Evolutionary conservation across 768 basidiomycete species (phyloP).

Genomic region (Phylloporus arenicola): DNA sequence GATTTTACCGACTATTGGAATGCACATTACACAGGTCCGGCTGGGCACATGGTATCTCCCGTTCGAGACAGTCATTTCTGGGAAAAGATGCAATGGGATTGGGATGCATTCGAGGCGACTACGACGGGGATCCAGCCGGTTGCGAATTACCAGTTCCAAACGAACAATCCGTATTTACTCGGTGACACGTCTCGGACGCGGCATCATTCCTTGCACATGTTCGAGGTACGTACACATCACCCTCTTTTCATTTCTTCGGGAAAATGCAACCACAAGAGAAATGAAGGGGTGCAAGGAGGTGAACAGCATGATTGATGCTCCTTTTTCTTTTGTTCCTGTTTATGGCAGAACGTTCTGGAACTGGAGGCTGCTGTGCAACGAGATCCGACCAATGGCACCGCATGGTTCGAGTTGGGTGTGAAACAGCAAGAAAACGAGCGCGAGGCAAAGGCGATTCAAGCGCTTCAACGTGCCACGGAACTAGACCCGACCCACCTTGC

Average conservation of each 20-base stretch:
- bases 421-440: slow-evolving; percentile 98
- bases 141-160: slow-evolving; percentile 63
- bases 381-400: slow-evolving; percentile 59
- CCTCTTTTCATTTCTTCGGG: slow-evolving; percentile 9
- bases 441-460: slow-evolving; percentile 83
- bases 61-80: slow-evolving; percentile 39
- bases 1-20: slow-evolving; percentile 63
- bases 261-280: slow-evolving; percentile 1
- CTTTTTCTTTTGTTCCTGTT: slow-evolving; percentile 9
- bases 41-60: slow-evolving; percentile 7
- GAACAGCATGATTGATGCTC: slow-evolving; percentile 15
- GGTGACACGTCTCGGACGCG: slow-evolving; percentile 50
- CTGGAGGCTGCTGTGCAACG: slow-evolving; percentile 86
- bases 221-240: slow-evolving; percentile 35
- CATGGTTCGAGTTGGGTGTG: slow-evolving; percentile 91
- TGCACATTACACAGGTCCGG: slow-evolving; percentile 31
- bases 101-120: slow-evolving; percentile 80
- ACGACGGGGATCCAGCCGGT: slow-evolving; percentile 55
- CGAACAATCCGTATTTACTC: slow-evolving; percentile 71
- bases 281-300: not conserved
- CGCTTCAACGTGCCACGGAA: slow-evolving; percentile 73
- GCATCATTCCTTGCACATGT: slow-evolving; percentile 40
- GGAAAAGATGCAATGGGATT: slow-evolving; percentile 66
- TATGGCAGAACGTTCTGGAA: slow-evolving; percentile 71
- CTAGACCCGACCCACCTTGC: slow-evolving; percentile 72